These are phyloP conservation scores for Puccinia hordei DNA, from an alignment of 1,284 basidiomycete species.

Conservation along the genomic window DNA sequence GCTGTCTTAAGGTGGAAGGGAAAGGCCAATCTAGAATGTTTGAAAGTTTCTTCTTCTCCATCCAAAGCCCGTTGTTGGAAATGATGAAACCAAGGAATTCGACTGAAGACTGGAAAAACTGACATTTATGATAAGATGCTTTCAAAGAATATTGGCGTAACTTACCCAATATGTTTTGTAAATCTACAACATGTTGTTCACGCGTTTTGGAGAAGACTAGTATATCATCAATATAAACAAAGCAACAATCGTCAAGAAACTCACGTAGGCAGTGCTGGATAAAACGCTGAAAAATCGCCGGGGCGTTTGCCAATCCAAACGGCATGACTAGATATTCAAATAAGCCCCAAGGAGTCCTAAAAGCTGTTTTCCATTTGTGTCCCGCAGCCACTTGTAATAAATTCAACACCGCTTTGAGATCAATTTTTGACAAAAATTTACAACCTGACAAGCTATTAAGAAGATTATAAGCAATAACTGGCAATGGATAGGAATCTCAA, in stretches of 20 bases:
- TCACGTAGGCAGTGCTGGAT: slow-evolving; percentile 51
- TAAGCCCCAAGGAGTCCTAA: no score
- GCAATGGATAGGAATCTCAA: no score
- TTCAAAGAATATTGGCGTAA: background rate
- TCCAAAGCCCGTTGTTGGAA: background rate
- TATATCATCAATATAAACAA: no score
- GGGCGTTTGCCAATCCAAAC: slow-evolving; percentile 62
- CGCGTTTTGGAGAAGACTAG: background rate
- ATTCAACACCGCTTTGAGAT: no score
- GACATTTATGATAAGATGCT: slow-evolving; percentile 8
- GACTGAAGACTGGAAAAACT: slow-evolving; percentile 12
- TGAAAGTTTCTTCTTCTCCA: slow-evolving; percentile 28
- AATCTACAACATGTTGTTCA: slow-evolving; percentile 10
- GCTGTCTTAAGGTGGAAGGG: background rate
- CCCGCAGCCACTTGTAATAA: no score
- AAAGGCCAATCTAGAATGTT: no score
- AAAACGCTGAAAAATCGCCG: slow-evolving; percentile 54
- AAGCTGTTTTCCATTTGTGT: no score
- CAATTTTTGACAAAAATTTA: no score
- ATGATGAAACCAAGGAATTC: slow-evolving; percentile 18
- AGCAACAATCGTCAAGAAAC: slow-evolving; percentile 55
- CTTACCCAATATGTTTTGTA: background rate
- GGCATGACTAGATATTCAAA: no score
- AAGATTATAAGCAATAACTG: no score
- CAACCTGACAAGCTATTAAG: no score